Percentiles rank a stretch among this genome's conserved stretches.
Conservation (phyloP, 306 rosid genomes). For the Hylodesmum podocarpum region DNA sequence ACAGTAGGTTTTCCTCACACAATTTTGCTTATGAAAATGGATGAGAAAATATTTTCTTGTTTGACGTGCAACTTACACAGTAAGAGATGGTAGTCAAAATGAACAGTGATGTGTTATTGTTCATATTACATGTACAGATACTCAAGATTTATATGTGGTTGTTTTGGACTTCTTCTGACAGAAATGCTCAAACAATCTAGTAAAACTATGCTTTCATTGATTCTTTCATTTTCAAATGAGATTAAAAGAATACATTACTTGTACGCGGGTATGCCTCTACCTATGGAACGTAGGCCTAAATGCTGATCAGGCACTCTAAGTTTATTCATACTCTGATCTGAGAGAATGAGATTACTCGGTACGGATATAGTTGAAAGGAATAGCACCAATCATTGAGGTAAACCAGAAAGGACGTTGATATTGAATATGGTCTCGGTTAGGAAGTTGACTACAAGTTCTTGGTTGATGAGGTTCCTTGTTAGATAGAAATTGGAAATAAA, state of each 20-base stretch:
- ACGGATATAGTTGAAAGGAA: background rate
- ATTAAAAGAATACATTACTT: background rate
- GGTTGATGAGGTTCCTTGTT: background rate
- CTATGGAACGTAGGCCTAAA: background rate
- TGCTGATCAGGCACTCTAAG: background rate
- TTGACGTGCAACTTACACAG: background rate
- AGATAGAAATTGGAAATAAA: background rate
- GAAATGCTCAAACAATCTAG: background rate
- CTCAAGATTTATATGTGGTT: background rate
- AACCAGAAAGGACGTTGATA: background rate
- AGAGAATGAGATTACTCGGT: background rate
- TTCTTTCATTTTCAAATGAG: constrained; percentile 11
- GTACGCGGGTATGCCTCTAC: background rate
- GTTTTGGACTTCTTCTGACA: constrained; percentile 12
- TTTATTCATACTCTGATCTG: background rate
- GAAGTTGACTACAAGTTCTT: background rate
- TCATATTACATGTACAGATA: constrained; percentile 29
- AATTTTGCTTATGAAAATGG: constrained; percentile 39
- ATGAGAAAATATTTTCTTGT: constrained; percentile 9
- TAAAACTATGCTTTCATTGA: background rate
- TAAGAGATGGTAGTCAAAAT: background rate
- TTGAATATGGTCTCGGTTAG: background rate
- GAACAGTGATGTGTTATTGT: background rate
- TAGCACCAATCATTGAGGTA: background rate
- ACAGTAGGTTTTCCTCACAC: constrained; percentile 49